Evolutionary conservation across 805 yeast genomes (phyloP).

Genomic region (Sugiyamaella qingdaonensis): DNA sequence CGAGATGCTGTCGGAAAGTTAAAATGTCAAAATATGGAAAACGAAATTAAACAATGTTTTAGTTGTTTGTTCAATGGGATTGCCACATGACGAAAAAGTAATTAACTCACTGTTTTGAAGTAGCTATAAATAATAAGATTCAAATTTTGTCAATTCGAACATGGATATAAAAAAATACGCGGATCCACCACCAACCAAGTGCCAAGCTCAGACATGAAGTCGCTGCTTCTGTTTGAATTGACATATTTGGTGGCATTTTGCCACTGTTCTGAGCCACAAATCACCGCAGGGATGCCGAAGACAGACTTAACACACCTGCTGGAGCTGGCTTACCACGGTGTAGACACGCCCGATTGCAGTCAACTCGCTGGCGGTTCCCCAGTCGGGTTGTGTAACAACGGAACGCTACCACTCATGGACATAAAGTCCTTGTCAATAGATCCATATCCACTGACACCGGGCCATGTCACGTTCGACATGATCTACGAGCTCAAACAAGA

Average conservation of each 20-base stretch:
- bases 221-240: neutral
- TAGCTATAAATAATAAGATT: too few relatives aligned
- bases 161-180: too few relatives aligned
- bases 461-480: constrained; percentile 24
- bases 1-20: neutral
- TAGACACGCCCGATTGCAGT: constrained; percentile 7
- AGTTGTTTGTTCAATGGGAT: too few relatives aligned
- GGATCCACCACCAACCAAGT: too few relatives aligned
- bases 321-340: neutral
- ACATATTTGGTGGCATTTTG: neutral
- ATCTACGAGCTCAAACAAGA: constrained; percentile 21
- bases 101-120: too few relatives aligned
- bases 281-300: too few relatives aligned
- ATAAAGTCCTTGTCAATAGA: constrained; percentile 22
- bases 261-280: too few relatives aligned
- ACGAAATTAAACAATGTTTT: too few relatives aligned
- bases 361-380: constrained; percentile 12
- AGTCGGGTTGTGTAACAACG: constrained; percentile 15
- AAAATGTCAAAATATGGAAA: neutral
- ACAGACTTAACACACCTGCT: too few relatives aligned
- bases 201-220: neutral
- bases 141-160: too few relatives aligned
- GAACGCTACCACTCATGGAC: constrained; percentile 24
- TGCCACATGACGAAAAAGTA: too few relatives aligned
- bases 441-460: constrained; percentile 30